phyloP scores from a whole-genome alignment of 352 stramenopile genomes.

The Pythium graminicola region DNA sequence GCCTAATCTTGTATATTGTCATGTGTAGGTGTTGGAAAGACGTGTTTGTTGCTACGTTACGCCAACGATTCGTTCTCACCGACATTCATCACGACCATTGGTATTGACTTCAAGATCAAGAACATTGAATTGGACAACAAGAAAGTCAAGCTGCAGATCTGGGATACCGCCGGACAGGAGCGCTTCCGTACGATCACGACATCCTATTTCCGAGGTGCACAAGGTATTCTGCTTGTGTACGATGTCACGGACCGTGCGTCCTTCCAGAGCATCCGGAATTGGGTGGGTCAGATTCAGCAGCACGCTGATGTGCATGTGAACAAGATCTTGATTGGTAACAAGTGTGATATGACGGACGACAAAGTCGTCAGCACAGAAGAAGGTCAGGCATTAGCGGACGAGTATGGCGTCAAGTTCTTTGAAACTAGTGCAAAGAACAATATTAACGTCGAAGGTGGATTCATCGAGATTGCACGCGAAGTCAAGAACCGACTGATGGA shows the following conservation, averaged over 20 bases:
- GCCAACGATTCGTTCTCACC: constrained; percentile 88
- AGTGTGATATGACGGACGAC: constrained; percentile 98
- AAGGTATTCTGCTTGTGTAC: constrained; percentile 99
- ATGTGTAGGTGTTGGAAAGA: constrained; percentile 79
- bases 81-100: constrained; percentile 88
- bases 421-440: constrained; percentile 95
- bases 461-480: constrained; percentile 85
- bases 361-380: constrained; percentile 95
- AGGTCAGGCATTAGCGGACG: constrained; percentile 90
- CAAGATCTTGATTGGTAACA: constrained; percentile 99
- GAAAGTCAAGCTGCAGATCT: constrained; percentile 98
- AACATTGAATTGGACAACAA: constrained; percentile 94
- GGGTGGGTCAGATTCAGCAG: constrained; percentile 96
- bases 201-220: constrained; percentile 97
- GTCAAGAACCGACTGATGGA: constrained; percentile 88
- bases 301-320: constrained; percentile 99
- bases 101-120: constrained; percentile 91
- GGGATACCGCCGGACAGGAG: constrained; percentile 98
- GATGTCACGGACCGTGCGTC: constrained; percentile 96
- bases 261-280: constrained; percentile 97
- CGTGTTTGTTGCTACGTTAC: constrained; percentile 83
- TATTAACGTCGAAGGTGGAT: constrained; percentile 91
- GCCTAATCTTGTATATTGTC: background rate
- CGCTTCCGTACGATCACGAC: constrained; percentile 99
- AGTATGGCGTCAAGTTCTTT: constrained; percentile 95